Evolutionary conservation across 2,329 filamentous ascomycete genomes (phyloP), one percentile per base, ranked within the genome.

Genomic region (Epichloe aotearoae): DNA sequence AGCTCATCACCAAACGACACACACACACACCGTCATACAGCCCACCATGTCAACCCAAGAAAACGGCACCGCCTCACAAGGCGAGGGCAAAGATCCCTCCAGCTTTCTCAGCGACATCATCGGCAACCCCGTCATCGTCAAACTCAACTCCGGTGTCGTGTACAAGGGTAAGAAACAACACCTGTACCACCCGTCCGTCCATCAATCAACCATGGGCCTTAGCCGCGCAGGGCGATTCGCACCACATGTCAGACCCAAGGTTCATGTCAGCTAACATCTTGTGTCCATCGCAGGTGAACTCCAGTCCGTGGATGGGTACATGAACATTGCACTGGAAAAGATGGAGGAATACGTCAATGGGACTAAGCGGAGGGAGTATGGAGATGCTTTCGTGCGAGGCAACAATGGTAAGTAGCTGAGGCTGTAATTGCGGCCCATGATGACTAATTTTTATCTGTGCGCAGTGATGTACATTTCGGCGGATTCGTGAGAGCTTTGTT

Each of bases 291-390:
- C n/a, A 96, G 91, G 93, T 59, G 89, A 96, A 66, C 78, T 97
- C 38, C 90, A 97, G 66, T 95, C 90, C 1, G 91, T 98, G 47
- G 93, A 98, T 68, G 93, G 93, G 49, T 98, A 97, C 72, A 98
- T 98, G 93, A 98, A 98, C 72, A 96, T 98, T 66, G 91, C 93
- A 12, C 79, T 98, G 33, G 93, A 98, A 69, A 93, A 95, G 71
- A 95, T 89, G 19, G 84, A 88, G 57, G 93, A 98, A 70, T 89
- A 84, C 60, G 85, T 96, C 58, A 85, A 95, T 63, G 91, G 90
- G 41, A 79, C 82, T 56, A 81, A 91, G 69, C 79, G 86, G 61
- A 79, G 87, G 61, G 86, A 80, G 50, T 96, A 95, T 65, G 91
- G 91, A 7, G 91, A 97, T 73, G 88, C 91, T 5, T 97, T 97